Evolutionary conservation across 345 rosid species (phyloP).

Genomic region (sweet orange (Citrus sinensis)): DNA sequence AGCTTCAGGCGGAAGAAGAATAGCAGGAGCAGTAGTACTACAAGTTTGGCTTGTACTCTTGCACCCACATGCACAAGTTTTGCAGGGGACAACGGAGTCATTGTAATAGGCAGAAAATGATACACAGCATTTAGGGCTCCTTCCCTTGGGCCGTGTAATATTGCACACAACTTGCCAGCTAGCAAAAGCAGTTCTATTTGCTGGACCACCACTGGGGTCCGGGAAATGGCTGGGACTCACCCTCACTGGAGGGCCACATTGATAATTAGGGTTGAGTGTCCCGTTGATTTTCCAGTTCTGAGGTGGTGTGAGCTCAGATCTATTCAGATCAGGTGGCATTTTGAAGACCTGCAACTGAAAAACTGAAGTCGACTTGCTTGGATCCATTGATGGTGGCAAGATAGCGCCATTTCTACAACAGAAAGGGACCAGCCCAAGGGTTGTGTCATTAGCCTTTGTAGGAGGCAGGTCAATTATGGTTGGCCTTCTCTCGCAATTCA

Average conservation of each 20-base stretch:
- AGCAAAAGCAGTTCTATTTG: constrained; percentile 60
- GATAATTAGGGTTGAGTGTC: constrained; percentile 74
- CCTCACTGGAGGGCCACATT: constrained; percentile 78
- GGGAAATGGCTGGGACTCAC: constrained; percentile 78
- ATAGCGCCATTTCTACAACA: constrained; percentile 94
- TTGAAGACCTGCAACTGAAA: constrained; percentile 87
- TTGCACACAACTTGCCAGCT: constrained; percentile 99
- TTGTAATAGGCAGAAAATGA: constrained; percentile 91
- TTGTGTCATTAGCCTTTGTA: constrained; percentile 76
- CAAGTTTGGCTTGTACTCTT: constrained; percentile 50
- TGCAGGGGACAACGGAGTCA: constrained; percentile 83
- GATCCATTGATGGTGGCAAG: constrained; percentile 77
- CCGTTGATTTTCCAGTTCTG: constrained; percentile 86
- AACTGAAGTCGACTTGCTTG: constrained; percentile 69
- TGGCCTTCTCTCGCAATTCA: constrained; percentile 85
- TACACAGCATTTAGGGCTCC: constrained; percentile 73
- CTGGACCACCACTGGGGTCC: constrained; percentile 66
- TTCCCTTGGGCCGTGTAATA: constrained; percentile 70
- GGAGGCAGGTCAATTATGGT: constrained; percentile 82
- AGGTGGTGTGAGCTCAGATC: constrained; percentile 65
- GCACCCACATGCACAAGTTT: constrained; percentile 93
- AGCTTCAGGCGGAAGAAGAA: constrained; percentile 78
- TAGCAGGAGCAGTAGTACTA: constrained; percentile 63
- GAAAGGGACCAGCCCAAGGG: constrained; percentile 56
- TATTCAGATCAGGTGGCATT: constrained; percentile 87